These are phyloP conservation scores for Blastocystis sp. DNA, from an alignment of 352 stramenopile genomes.

Conservation along the genomic window DNA sequence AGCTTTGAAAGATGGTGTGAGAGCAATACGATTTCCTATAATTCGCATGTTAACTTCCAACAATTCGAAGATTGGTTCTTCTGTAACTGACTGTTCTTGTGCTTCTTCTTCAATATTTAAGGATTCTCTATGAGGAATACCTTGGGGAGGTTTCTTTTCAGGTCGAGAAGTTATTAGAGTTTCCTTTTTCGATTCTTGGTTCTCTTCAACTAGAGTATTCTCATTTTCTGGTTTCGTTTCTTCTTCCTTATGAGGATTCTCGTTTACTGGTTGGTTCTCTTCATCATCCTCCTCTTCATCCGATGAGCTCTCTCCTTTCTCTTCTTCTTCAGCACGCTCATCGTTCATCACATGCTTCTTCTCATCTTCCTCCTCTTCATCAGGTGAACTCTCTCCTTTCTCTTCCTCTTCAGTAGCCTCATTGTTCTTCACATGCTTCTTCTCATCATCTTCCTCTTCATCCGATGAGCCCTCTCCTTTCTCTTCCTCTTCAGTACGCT, in stretches of 20 bases:
- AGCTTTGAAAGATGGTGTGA: background rate
- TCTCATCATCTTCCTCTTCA: background rate
- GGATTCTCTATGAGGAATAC: too few relatives aligned
- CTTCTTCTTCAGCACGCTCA: background rate
- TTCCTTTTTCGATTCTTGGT: background rate
- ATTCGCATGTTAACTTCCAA: background rate
- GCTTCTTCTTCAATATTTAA: background rate
- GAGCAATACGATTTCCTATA: background rate
- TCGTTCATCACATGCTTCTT: background rate
- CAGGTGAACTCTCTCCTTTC: background rate
- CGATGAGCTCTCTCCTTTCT: background rate
- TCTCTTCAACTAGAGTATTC: background rate
- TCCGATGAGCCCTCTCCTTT: background rate
- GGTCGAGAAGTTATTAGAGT: background rate
- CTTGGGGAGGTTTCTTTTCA: background rate
- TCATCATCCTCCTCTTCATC: background rate
- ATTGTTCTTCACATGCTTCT: background rate
- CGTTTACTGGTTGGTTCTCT: background rate
- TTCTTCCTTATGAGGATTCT: conserved; percentile 4
- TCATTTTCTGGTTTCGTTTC: background rate
- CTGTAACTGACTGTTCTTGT: background rate
- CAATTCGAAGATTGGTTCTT: background rate
- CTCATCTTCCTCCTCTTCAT: conserved; percentile 4
- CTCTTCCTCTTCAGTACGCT: background rate
- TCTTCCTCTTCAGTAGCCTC: background rate